A percentile compares a stretch with the other conserved stretches of the same genome.
Conservation (phyloP, 345 rosid species). For the Laguncularia racemosa region DNA sequence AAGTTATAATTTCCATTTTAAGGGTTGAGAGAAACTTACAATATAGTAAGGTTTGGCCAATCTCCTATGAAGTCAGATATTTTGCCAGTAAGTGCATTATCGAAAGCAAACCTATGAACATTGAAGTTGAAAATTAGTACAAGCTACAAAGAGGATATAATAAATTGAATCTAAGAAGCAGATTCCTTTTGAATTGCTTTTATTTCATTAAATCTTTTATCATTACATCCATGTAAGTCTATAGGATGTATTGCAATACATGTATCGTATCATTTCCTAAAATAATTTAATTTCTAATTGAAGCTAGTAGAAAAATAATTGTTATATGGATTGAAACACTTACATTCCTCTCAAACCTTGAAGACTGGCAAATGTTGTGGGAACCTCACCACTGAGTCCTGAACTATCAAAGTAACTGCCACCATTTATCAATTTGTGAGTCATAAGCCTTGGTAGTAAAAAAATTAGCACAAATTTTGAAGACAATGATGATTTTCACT, state of each 20-base stretch:
- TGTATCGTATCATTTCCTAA: too few relatives aligned
- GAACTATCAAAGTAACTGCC: slow-evolving; percentile 46
- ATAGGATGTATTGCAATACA: too few relatives aligned
- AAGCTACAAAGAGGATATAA: too few relatives aligned
- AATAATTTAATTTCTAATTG: too few relatives aligned
- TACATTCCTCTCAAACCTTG: slow-evolving; percentile 28
- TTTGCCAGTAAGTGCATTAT: slow-evolving; percentile 33
- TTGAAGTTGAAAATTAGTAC: too few relatives aligned
- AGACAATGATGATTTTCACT: neutral
- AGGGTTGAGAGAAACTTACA: slow-evolving; percentile 28
- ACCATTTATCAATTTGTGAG: neutral
- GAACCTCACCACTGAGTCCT: slow-evolving; percentile 45
- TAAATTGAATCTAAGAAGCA: too few relatives aligned
- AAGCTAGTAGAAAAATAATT: too few relatives aligned
- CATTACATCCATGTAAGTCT: too few relatives aligned
- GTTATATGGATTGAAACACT: slow-evolving; percentile 6
- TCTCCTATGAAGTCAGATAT: slow-evolving; percentile 66
- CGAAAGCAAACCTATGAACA: slow-evolving; percentile 47
- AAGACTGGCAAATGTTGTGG: slow-evolving; percentile 35
- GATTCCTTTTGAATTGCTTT: too few relatives aligned
- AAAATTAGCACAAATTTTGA: neutral
- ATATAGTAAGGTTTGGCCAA: slow-evolving; percentile 38
- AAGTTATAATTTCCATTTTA: too few relatives aligned
- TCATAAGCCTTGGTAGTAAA: neutral
- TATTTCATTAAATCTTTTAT: too few relatives aligned